Base-by-base conservation (phyloP, 2,329 filamentous ascomycete genomes). In the Scedosporium aurantiacum region DNA sequence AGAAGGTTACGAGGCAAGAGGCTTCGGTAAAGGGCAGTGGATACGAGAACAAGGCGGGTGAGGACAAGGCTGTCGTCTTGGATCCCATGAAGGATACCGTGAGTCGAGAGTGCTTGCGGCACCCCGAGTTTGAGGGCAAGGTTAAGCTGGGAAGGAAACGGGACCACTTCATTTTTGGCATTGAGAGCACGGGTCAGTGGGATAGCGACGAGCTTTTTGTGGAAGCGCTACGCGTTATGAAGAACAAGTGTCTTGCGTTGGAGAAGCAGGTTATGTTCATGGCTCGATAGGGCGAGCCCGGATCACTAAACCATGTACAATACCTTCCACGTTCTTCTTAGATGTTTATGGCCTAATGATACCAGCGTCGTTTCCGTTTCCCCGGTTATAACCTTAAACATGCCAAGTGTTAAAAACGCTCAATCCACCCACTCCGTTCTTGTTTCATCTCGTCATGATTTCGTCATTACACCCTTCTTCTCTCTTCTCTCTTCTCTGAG, bases 81-180 rank as follows among this genome's bases (percentile, higher is more conserved):
- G 87, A 97, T 72, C 79, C 93, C 1, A 95, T 97, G 86, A 90
- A 89, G 70, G 95, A 99, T 73, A 97, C 93, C 0, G 93, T 99
- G 64, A 95, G 89, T 74, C 84, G 94, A 66, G 95, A 99, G 76
- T 94, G 89, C 70, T 75, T 99, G 70, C 85, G 94, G 58, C 93
- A 99, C 72, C 81, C 87, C 27, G 94, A 97, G 76, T 97, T 99
- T 76, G 85, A 94, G 75, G 90, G 86, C 71, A 99, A 97, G 79
- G 94, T 99, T 65, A 92, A 91, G 79, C 83, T 99, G 37, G 94
- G 94, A 52, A 82, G 95, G 61, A 79, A 91, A 68, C 82, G 91
- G 66, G 94, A 99, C 73, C 95, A 99, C 77, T 99, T 99, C 74
- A 97, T 99, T 74, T 99, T 94, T 80, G 88, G 86, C 61, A 82